phyloP scores from a whole-genome alignment of 306 rosid species.

The Vigna reflexopilosa region DNA sequence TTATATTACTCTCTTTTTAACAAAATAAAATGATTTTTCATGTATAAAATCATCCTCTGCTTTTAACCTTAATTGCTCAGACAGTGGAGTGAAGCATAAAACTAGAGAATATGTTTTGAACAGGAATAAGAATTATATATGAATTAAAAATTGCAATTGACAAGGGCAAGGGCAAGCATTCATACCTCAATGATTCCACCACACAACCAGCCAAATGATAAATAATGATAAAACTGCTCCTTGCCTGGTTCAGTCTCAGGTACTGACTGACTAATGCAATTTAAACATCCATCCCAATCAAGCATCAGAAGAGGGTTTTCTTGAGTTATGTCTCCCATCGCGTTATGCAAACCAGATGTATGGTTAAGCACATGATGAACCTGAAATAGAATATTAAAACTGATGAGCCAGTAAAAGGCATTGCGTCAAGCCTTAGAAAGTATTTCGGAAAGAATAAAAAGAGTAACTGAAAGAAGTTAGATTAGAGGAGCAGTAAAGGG shows the following conservation, averaged over 20 bases:
- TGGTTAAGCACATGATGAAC: conserved; percentile 98
- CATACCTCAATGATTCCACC: conserved; percentile 97
- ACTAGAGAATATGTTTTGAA: conserved; percentile 10
- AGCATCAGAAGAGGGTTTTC: conserved; percentile 74
- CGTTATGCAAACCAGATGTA: conserved; percentile 97
- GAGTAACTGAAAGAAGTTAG: not conserved
- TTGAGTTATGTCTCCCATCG: conserved; percentile 57
- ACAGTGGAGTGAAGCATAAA: conserved; percentile 29
- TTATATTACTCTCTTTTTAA: not conserved
- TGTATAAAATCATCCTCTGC: not conserved
- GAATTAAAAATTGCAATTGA: conserved; percentile 6
- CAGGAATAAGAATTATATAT: not conserved
- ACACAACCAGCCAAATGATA: conserved; percentile 92
- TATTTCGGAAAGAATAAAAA: not conserved
- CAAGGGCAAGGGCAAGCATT: conserved; percentile 36
- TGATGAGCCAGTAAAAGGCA: not conserved
- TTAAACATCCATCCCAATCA: conserved; percentile 93
- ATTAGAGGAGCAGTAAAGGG: not conserved
- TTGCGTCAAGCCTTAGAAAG: not conserved
- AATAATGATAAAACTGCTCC: conserved; percentile 87
- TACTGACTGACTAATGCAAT: conserved; percentile 58
- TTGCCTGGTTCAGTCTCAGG: conserved; percentile 95
- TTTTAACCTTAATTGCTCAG: conserved; percentile 10
- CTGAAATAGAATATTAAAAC: conserved; percentile 51
- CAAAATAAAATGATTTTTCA: not conserved